Base-by-base conservation (phyloP, 345 rosid species). In the Corchorus olitorius region DNA sequence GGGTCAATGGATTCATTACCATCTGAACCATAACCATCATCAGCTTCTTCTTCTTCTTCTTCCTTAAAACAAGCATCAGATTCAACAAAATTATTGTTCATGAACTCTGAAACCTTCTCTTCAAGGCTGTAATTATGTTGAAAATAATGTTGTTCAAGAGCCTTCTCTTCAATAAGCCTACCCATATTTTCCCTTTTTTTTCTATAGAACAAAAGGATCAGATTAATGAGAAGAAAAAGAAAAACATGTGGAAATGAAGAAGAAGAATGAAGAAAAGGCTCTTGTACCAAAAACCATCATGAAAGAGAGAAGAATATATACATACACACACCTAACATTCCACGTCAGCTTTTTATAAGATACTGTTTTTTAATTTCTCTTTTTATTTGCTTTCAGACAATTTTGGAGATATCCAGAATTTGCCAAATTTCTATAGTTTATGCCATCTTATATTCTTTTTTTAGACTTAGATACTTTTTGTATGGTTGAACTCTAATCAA, bases 101-200 rank as follows among this genome's bases (percentile, higher is more conserved):
- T 54, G 61, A 79, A 77, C 68, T 70, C 75, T 33, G 81, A 79
- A 65, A 79, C 75, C 61, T 70, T 76, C 78, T 79, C 83, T 72
- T 86, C 87, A 17, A 84, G 84, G 73, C 81, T 83, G 61, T 33
- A 15, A 22, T 78, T 72, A 63, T 37, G 15, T 0, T 54, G 17
- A 34, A 34, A 27, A 11, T 10, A 8, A 13, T 34, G 35, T 17
- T 52, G 62, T 35, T 37, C 78, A 55, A 73, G 78, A 78, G 78
- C 81, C 79, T 67, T 81, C 62, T 76, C 81, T 70, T 80, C 82
- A 20, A 50, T 49, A 60, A 79, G 61, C 52, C 35, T 66, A 20
- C 75, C 84, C 83, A 81, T 81, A 76, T 79, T 56, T 79, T 35
- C 63, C 27, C 27, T 27, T 27, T 27, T 27, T 39, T 75, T 22